Evolutionary conservation across 495 filamentous ascomycete genomes (phyloP).

Genomic region (Penicillium tannophilum): DNA sequence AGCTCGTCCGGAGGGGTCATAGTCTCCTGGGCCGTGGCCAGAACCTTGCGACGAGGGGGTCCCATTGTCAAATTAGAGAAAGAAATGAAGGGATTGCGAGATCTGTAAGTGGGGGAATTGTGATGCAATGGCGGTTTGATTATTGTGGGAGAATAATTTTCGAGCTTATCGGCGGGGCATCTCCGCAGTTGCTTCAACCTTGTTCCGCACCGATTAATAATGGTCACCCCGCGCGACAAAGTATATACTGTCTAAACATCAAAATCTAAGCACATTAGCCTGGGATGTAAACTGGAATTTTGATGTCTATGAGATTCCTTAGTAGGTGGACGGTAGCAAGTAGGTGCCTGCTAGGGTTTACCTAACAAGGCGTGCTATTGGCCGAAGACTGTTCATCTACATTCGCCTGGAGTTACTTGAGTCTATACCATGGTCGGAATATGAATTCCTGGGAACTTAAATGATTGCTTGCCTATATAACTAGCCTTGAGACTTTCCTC

Average conservation of each 20-base stretch:
- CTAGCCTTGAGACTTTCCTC: neutral
- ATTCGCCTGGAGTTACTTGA: neutral
- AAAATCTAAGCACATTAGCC: no score
- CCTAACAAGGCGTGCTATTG: no score
- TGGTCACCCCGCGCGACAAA: neutral
- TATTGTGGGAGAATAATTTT: slow-evolving; percentile 18
- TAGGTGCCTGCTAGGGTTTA: no score
- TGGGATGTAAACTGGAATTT: no score
- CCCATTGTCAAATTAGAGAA: slow-evolving; percentile 53
- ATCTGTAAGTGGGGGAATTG: neutral
- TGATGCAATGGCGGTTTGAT: neutral
- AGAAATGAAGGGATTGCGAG: neutral
- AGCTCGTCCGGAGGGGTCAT: slow-evolving; percentile 71
- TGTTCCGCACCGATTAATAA: slow-evolving; percentile 12
- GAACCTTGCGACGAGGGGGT: slow-evolving; percentile 71
- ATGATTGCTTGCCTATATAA: neutral
- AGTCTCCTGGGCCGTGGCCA: slow-evolving; percentile 74
- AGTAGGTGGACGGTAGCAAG: no score
- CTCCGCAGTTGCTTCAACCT: slow-evolving; percentile 10
- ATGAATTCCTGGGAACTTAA: neutral
- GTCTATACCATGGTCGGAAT: neutral
- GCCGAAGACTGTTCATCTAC: no score
- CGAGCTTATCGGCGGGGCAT: slow-evolving; percentile 28
- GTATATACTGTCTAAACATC: no score
- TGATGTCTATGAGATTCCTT: no score